Percentiles rank a stretch among this genome's conserved stretches.
These are phyloP conservation scores for Helotiales sp. DNA, from an alignment of 2,329 filamentous ascomycete species.

Conservation along the genomic window DNA sequence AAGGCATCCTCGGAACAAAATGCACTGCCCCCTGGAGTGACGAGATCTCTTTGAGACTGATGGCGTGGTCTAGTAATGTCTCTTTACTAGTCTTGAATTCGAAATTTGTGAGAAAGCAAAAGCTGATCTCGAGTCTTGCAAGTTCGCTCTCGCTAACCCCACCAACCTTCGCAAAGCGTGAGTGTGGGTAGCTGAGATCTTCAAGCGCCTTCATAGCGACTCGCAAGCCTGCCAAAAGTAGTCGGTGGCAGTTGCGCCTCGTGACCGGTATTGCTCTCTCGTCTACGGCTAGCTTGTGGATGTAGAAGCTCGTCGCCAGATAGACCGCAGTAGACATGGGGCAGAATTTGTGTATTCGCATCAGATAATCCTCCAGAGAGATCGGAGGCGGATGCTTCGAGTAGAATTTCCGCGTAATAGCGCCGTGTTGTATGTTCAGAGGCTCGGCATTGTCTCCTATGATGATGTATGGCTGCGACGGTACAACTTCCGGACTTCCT, in stretches of 20 bases:
- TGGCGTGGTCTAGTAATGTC: constrained; percentile 57
- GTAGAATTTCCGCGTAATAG: constrained; percentile 92
- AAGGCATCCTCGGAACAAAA: constrained; percentile 39
- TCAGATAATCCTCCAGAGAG: constrained; percentile 80
- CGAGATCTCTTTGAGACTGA: constrained; percentile 45
- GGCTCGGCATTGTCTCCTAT: constrained; percentile 74
- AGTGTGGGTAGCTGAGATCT: constrained; percentile 85
- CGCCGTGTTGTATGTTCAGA: constrained; percentile 77
- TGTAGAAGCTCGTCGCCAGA: constrained; percentile 85
- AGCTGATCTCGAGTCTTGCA: constrained; percentile 84
- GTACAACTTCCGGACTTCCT: constrained; percentile 33
- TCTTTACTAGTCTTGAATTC: constrained; percentile 70
- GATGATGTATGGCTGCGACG: constrained; percentile 58
- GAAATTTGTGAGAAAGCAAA: constrained; percentile 86
- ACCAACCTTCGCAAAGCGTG: constrained; percentile 83
- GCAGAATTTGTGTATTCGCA: constrained; percentile 86
- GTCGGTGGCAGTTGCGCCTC: constrained; percentile 80
- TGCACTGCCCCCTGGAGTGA: constrained; percentile 43
- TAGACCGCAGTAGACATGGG: constrained; percentile 95
- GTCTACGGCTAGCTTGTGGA: constrained; percentile 78
- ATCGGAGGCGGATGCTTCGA: constrained; percentile 87
- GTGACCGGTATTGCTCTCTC: constrained; percentile 83
- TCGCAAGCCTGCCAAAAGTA: constrained; percentile 81
- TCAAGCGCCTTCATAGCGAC: constrained; percentile 96
- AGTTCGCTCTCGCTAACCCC: constrained; percentile 85